Conservation (phyloP, 306 rosid genomes). For the Medicago lupulina region DNA sequence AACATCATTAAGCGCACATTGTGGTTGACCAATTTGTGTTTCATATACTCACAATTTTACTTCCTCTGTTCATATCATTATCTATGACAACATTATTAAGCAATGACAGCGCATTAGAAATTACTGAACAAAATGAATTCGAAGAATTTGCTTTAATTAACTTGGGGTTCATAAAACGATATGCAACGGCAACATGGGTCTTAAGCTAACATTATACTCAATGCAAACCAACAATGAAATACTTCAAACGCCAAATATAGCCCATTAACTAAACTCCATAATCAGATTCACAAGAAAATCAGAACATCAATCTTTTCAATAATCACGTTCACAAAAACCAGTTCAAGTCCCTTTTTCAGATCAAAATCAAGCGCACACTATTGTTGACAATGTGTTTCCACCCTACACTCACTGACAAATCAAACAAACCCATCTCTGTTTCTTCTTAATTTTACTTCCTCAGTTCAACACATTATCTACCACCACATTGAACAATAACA, state of each 20-base stretch:
- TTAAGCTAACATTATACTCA: not conserved
- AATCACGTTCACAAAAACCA: not conserved
- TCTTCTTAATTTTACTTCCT: not conserved
- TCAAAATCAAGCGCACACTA: too few species aligned
- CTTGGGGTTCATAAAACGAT: not conserved
- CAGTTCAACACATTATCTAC: conserved; percentile 40
- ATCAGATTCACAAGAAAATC: not conserved
- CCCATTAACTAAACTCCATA: not conserved
- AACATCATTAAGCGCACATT: too few species aligned
- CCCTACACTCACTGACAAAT: too few species aligned
- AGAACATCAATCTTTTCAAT: not conserved
- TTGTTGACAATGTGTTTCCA: too few species aligned
- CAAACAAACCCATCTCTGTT: conserved; percentile 8
- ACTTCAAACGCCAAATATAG: not conserved
- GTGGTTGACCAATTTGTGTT: too few species aligned
- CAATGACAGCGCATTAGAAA: too few species aligned
- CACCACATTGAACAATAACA: conserved; percentile 41
- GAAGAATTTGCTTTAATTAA: not conserved
- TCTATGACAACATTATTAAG: too few species aligned
- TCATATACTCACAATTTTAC: too few species aligned
- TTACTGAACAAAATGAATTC: too few species aligned
- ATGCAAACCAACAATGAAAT: not conserved
- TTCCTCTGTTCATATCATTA: too few species aligned
- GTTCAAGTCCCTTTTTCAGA: not conserved
- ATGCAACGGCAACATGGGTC: not conserved